Conservation (phyloP, 2,329 filamentous ascomycete species). For the Aspergillus fructus region DNA sequence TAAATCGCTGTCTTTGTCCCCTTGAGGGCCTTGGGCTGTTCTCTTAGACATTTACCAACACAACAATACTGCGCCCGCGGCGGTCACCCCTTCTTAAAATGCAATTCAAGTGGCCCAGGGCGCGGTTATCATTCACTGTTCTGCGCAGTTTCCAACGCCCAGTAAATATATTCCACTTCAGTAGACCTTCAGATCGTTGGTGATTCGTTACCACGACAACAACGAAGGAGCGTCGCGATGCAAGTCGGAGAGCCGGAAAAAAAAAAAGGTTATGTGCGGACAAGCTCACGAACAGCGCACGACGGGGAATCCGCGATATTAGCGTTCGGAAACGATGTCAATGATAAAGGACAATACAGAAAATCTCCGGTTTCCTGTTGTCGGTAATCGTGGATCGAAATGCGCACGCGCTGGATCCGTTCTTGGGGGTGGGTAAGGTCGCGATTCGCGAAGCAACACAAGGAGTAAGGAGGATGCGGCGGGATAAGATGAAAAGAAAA, state of each 20-base stretch:
- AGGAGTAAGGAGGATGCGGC: conserved; percentile 5
- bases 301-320: not conserved
- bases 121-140: conserved; percentile 16
- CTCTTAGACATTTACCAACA: conserved; percentile 42
- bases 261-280: not conserved
- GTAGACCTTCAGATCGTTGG: not conserved
- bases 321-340: not conserved
- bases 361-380: conserved; percentile 3
- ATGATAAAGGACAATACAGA: not conserved
- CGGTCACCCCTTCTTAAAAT: conserved; percentile 19
- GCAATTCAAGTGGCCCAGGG: conserved; percentile 8
- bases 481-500: not conserved
- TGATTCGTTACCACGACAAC: conserved; percentile 12
- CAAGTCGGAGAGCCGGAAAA: not conserved
- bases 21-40: conserved; percentile 35
- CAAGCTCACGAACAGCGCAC: conserved; percentile 5
- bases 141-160: conserved; percentile 1
- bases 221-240: conserved; percentile 11
- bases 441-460: conserved; percentile 19
- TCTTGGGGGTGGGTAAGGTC: conserved; percentile 10
- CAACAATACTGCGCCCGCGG: conserved; percentile 3
- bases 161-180: not conserved
- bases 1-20: conserved; percentile 31
- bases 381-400: not conserved
- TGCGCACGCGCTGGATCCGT: conserved; percentile 15